phyloP scores from a whole-genome alignment of 306 rosid genomes.

The Begonia loranthoides region DNA sequence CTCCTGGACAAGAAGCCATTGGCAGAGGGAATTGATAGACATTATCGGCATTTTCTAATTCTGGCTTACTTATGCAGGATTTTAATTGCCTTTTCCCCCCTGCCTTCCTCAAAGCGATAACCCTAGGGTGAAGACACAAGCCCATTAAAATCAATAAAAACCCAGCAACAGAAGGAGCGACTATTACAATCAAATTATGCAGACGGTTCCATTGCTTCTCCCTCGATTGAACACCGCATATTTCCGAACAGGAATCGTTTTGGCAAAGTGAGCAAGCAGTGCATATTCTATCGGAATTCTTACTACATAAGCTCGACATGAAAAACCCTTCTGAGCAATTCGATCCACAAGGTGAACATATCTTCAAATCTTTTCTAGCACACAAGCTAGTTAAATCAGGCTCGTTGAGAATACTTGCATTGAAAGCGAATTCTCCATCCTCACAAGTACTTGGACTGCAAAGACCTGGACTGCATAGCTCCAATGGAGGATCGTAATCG shows the following conservation, averaged over 20 bases:
- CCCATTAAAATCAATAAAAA: conserved; percentile 34
- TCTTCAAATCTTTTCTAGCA: conserved; percentile 47
- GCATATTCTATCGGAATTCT: conserved; percentile 60
- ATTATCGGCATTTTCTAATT: conserved; percentile 32
- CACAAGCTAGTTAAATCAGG: conserved; percentile 64
- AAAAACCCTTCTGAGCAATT: conserved; percentile 73
- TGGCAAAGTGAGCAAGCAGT: conserved; percentile 94
- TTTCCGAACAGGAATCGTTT: conserved; percentile 61
- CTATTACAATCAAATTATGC: conserved; percentile 27
- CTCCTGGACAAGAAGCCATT: conserved; percentile 52
- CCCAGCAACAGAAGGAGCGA: conserved; percentile 40
- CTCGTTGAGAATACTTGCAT: conserved; percentile 60
- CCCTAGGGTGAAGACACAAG: conserved; percentile 32
- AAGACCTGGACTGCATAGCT: conserved; percentile 79
- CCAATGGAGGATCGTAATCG: conserved; percentile 70
- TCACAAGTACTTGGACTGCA: conserved; percentile 43
- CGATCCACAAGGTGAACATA: conserved; percentile 78
- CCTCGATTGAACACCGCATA: conserved; percentile 34
- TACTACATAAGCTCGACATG: conserved; percentile 68
- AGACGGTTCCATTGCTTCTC: conserved; percentile 37
- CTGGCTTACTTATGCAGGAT: conserved; percentile 43
- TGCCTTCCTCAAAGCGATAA: conserved; percentile 2
- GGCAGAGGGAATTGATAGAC: conserved; percentile 23
- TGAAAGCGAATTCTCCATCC: conserved; percentile 48
- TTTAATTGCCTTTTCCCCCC: conserved; percentile 37